Conservation (phyloP, 257 asterid species). For the Agastache rugosa region DNA sequence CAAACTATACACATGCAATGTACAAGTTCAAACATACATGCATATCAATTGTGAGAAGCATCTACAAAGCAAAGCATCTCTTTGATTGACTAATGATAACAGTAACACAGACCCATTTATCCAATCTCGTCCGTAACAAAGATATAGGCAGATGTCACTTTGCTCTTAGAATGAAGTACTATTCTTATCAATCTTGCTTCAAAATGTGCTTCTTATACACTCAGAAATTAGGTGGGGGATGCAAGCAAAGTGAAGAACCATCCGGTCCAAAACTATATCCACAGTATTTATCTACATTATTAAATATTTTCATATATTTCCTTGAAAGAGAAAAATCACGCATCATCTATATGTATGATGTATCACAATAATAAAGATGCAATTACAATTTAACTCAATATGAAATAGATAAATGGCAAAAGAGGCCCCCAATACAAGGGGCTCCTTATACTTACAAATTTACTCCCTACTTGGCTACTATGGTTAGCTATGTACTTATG, state of each 20-base stretch:
- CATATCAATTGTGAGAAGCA: conserved; percentile 11
- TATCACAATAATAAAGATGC: not conserved
- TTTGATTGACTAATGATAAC: conserved; percentile 19
- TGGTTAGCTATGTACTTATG: not conserved
- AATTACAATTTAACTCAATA: not conserved
- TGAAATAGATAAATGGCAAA: not conserved
- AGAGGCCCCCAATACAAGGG: not conserved
- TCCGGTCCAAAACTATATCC: not conserved
- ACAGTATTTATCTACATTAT: not conserved
- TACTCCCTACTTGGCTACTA: not conserved
- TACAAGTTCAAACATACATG: conserved; percentile 16
- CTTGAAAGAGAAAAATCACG: not conserved
- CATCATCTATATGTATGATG: not conserved
- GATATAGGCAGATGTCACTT: not conserved
- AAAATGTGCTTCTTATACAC: conserved; percentile 6
- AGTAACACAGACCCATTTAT: conserved; percentile 8
- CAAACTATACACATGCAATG: conserved; percentile 22
- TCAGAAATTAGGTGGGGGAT: conserved; percentile 13
- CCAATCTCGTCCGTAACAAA: not conserved
- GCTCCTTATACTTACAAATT: not conserved
- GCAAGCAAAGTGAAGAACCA: not conserved
- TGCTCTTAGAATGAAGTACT: not conserved
- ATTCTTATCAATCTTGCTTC: conserved; percentile 12
- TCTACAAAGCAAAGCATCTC: conserved; percentile 9
- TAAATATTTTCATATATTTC: not conserved